Base-by-base conservation (phyloP, 2,329 filamentous ascomycete species). In the Lojkania enalia region DNA sequence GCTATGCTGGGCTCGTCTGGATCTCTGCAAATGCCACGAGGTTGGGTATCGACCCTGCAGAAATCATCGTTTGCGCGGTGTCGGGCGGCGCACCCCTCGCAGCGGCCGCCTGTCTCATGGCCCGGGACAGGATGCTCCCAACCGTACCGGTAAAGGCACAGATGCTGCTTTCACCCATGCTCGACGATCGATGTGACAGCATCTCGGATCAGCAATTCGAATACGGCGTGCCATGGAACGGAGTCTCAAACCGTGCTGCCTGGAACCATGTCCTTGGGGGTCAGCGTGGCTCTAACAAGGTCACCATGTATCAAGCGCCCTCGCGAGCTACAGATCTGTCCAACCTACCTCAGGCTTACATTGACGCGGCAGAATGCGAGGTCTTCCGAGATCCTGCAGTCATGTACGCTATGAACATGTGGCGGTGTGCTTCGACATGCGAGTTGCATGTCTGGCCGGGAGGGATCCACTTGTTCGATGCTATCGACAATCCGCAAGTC, bases 351-450 rank as follows among this genome's bases (percentile, higher is more conserved):
- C 40, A 35, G n/a, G 35, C 46, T 9, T 56, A 57, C 36, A 46
- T 60, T 35, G 48, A 58, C 30, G 47, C 43, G 35, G 48, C 32
- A n/a, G 55, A 58, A 36, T 58, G 55, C 42, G 55, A 58, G 37
- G 52, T 54, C 1, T 54, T 58, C 11, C 52, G 55, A 14, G 55
- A 58, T 23, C 46, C 39, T 5, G 44, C 49, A 13, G 49, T 58
- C 7, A 30, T 19, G 25, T 57, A 45, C 32, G 55, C 55, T 2
- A 39, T 31, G 31, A 41, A 40, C 15, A 47, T 57, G 54, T 58
- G 51, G 52, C 46, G 44, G 5, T 51, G 50, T 44, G 54, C 40
- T n/a, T 49, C 50, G 4, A 52, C 54, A 4, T 57, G 54, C 32
- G 54, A 57, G 20, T 30, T 57, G 36, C 54, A 57, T 30, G 37